A percentile compares a stretch with the other conserved stretches of the same genome.
Conservation (phyloP, 2,329 filamentous ascomycete genomes). For the Fusarium goolgardi region DNA sequence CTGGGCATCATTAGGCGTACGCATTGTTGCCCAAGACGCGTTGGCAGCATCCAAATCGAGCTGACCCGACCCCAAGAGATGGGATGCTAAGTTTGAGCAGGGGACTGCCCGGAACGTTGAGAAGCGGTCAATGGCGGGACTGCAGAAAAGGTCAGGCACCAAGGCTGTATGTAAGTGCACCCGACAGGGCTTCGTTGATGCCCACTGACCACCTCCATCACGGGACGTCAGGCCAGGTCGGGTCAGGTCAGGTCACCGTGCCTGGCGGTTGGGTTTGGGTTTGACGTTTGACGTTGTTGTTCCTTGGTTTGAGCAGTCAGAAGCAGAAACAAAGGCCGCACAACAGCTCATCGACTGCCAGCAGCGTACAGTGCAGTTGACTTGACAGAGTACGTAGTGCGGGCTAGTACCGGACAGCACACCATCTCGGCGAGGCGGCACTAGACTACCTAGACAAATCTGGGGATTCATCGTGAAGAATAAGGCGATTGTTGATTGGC, state of each 20-base stretch:
- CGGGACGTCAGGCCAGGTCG: conserved; percentile 15
- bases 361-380: neutral
- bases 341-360: conserved; percentile 31
- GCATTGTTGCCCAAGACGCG: conserved; percentile 52
- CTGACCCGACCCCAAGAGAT: conserved; percentile 45
- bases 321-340: conserved; percentile 26
- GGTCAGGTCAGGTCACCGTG: conserved; percentile 11
- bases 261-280: conserved; percentile 28
- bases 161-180: conserved; percentile 45
- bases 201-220: conserved; percentile 45
- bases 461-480: conserved; percentile 21
- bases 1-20: conserved; percentile 50
- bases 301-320: conserved; percentile 14
- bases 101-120: conserved; percentile 51
- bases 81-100: conserved; percentile 48
- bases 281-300: conserved; percentile 7
- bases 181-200: conserved; percentile 47
- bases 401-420: conserved; percentile 16
- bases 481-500: conserved; percentile 26
- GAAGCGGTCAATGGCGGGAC: conserved; percentile 50
- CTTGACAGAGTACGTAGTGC: conserved; percentile 7
- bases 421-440: conserved; percentile 25
- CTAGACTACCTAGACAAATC: conserved; percentile 17
- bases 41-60: conserved; percentile 47
- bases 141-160: conserved; percentile 46